Percentiles rank a stretch among this genome's conserved stretches.
These are phyloP conservation scores for Striga asiatica DNA, from an alignment of 257 asterid species.

Conservation along the genomic window DNA sequence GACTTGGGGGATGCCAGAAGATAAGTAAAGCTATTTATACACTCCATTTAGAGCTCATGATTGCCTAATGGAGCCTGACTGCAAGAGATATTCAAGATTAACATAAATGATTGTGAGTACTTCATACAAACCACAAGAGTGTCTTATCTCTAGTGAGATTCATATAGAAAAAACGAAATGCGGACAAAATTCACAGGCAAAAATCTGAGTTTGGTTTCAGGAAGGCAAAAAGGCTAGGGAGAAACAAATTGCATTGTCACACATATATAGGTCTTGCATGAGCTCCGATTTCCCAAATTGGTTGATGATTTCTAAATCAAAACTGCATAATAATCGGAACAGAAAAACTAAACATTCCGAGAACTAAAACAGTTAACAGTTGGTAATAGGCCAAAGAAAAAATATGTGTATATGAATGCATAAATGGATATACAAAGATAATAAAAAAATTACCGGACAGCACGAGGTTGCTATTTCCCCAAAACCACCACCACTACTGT, in stretches of 20 bases:
- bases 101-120: not conserved
- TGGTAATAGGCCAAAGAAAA: not conserved
- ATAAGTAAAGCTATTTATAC: not conserved
- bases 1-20: not conserved
- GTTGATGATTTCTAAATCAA: not conserved
- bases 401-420: not conserved
- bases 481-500: conserved; percentile 44
- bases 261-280: not conserved
- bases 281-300: not conserved
- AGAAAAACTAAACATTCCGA: conserved; percentile 10
- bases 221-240: conserved; percentile 4
- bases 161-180: not conserved
- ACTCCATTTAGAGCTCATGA: not conserved
- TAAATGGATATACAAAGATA: conserved; percentile 10
- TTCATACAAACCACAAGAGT: not conserved
- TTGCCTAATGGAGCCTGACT: not conserved
- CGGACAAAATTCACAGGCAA: not conserved
- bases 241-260: not conserved
- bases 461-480: conserved; percentile 60
- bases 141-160: not conserved
- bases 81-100: not conserved
- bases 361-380: not conserved
- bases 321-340: conserved; percentile 1
- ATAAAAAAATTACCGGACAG: conserved; percentile 55
- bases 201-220: not conserved